A percentile compares a stretch with the other conserved stretches of the same genome.
These are phyloP conservation scores for Erucastrum elatum DNA, from an alignment of 345 rosid species.

Conservation along the genomic window DNA sequence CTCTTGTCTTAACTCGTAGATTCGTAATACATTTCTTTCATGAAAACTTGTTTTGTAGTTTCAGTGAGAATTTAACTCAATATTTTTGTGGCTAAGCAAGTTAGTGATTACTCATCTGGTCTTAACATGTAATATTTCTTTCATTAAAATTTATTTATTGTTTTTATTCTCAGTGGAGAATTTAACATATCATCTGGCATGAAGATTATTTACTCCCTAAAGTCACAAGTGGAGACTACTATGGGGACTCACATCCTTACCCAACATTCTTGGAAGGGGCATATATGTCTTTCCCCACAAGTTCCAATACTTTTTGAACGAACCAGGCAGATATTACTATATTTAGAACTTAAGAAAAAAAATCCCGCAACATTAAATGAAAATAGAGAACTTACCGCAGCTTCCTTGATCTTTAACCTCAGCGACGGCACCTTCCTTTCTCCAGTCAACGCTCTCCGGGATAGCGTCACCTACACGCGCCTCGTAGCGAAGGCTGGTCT, in stretches of 20 bases:
- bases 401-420: constrained; percentile 80
- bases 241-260: not conserved
- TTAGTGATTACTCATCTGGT: not conserved
- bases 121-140: not conserved
- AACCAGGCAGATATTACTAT: not conserved
- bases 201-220: not conserved
- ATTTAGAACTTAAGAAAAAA: not conserved
- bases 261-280: not conserved
- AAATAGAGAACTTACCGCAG: constrained; percentile 57
- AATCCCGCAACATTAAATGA: not conserved
- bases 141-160: not conserved
- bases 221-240: not conserved
- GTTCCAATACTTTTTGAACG: not conserved
- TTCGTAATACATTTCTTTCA: not conserved
- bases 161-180: not conserved
- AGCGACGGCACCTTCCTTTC: constrained; percentile 73
- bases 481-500: constrained; percentile 48
- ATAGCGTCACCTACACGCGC: constrained; percentile 63
- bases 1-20: not conserved
- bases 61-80: not conserved
- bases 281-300: not conserved
- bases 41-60: not conserved
- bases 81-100: not conserved
- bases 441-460: constrained; percentile 78
- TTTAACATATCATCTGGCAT: not conserved